Evolutionary conservation across 2,329 filamentous ascomycete genomes (phyloP), one percentile per base, ranked within the genome.

Genomic region (Ceratocystis lukuohia): DNA sequence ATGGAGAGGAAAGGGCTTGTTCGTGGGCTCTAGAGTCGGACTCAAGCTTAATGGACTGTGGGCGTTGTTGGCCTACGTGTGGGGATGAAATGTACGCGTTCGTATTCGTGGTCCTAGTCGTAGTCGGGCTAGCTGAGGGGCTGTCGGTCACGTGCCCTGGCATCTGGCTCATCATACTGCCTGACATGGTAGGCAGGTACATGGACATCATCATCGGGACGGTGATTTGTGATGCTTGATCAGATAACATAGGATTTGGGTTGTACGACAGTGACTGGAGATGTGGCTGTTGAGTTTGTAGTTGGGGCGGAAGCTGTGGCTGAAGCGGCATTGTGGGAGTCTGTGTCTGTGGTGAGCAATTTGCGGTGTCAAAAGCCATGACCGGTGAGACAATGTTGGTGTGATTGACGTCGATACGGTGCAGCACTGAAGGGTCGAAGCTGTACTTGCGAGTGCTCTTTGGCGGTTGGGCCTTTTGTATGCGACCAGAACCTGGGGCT

Each of bases 351-450:
- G 50, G 70, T 72, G 48, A 71, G 72, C 28, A 73, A 71, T 50
- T 69, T 68, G 56, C 71, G 72, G 62, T 20, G 20, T 68, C 66
- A 53, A 66, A 66, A 4, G 59, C 61, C 37, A 68, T 25, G 15
- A 25, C 46, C 7, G 61, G 37, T 2, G 76, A 73, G 59, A 80
- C 66, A 61, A 83, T 73, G 70, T 82, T 84, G 67, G 83, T 71
- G 67, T 78, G 79, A 69, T 73, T 78, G n/a, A 77, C 74, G 69
- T 84, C 80, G 75, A 84, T 82, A 67, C 81, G 77, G 61, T 79
- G 77, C 17, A 85, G 72, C 8, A 75, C 76, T 1, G 74, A 71
- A 0, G 78, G 73, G 68, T 83, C 82, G 70, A 82, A 78, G 0
- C 81, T 81, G 66, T 76, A 78, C 70, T 80, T 83, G 64, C 77